These are phyloP conservation scores for Pseudozyma hubeiensis DNA, from an alignment of 1,284 basidiomycete genomes.

Conservation along the genomic window DNA sequence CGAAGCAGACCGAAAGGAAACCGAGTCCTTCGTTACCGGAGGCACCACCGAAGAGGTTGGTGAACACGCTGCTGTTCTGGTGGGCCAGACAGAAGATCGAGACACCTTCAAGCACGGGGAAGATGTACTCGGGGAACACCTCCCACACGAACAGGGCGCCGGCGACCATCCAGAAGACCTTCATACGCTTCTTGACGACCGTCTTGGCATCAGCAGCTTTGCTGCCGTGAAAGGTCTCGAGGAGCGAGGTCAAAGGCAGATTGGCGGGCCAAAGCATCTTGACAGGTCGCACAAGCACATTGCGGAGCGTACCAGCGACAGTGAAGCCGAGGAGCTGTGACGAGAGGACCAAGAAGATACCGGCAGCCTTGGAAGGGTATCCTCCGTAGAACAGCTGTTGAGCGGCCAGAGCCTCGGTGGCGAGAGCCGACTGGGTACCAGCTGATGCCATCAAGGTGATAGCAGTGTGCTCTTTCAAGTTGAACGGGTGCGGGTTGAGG, in stretches of 20 bases:
- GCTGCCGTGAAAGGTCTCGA: conserved; percentile 59
- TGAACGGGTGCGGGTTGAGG: conserved; percentile 35
- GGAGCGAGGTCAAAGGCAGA: conserved; percentile 54
- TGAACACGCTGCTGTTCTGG: conserved; percentile 31
- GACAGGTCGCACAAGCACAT: conserved; percentile 37
- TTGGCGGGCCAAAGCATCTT: conserved; percentile 68
- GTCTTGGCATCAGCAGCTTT: conserved; percentile 53
- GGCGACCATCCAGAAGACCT: conserved; percentile 74
- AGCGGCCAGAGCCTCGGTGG: conserved; percentile 33
- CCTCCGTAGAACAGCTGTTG: conserved; percentile 47
- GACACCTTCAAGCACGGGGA: conserved; percentile 63
- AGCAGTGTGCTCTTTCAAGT: conserved; percentile 41
- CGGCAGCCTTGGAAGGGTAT: conserved; percentile 30
- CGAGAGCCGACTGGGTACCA: conserved; percentile 25
- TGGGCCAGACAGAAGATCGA: conserved; percentile 70
- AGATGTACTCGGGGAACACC: conserved; percentile 72
- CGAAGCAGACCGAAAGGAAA: conserved; percentile 38
- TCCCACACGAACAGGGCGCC: conserved; percentile 43
- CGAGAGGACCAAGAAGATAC: conserved; percentile 75
- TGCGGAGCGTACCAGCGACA: conserved; percentile 69
- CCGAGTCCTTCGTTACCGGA: conserved; percentile 41
- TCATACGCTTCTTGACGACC: conserved; percentile 73
- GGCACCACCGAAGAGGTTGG: conserved; percentile 45
- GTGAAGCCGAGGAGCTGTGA: conserved; percentile 78
- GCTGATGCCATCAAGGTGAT: conserved; percentile 34